phyloP scores from a whole-genome alignment of 495 filamentous ascomycete genomes.

The Thozetella sp. region DNA sequence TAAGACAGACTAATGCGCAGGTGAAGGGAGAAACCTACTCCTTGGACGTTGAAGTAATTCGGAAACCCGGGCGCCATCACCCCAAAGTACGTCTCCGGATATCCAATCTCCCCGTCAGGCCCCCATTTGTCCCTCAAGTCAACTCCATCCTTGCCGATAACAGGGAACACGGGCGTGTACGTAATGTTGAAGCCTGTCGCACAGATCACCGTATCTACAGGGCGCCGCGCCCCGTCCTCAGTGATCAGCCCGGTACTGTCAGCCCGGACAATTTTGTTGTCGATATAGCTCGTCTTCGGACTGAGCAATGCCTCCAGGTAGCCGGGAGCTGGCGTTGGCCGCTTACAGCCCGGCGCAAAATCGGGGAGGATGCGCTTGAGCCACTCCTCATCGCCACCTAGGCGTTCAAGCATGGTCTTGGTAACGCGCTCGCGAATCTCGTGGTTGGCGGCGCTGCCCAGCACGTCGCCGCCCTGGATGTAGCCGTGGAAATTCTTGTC shows the following conservation, averaged over 20 bases:
- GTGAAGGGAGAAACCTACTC: background rate
- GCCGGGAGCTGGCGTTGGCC: constrained; percentile 58
- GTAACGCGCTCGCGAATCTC: constrained; percentile 40
- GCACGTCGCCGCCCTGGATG: constrained; percentile 44
- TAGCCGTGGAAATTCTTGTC: constrained; percentile 49
- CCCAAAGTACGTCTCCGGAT: constrained; percentile 57
- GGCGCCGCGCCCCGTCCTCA: constrained; percentile 20
- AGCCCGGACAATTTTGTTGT: constrained; percentile 45
- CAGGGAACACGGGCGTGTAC: constrained; percentile 48
- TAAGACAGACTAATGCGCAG: too few species aligned
- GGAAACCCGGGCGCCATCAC: constrained; percentile 55
- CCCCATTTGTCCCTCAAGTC: constrained; percentile 45
- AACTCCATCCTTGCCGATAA: constrained; percentile 42
- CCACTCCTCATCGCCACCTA: constrained; percentile 13
- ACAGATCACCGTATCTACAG: constrained; percentile 51
- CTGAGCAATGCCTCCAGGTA: constrained; percentile 59
- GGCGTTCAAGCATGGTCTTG: constrained; percentile 41
- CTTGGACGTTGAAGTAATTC: constrained; percentile 52
- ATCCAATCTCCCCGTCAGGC: constrained; percentile 40
- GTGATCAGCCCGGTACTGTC: constrained; percentile 41
- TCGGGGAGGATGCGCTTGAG: constrained; percentile 52
- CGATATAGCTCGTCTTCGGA: constrained; percentile 53
- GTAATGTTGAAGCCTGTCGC: constrained; percentile 56
- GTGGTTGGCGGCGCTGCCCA: constrained; percentile 38
- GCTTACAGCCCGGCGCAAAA: constrained; percentile 58